Conservation (phyloP, 768 basidiomycete species). For the Gautieria morchelliformis region DNA sequence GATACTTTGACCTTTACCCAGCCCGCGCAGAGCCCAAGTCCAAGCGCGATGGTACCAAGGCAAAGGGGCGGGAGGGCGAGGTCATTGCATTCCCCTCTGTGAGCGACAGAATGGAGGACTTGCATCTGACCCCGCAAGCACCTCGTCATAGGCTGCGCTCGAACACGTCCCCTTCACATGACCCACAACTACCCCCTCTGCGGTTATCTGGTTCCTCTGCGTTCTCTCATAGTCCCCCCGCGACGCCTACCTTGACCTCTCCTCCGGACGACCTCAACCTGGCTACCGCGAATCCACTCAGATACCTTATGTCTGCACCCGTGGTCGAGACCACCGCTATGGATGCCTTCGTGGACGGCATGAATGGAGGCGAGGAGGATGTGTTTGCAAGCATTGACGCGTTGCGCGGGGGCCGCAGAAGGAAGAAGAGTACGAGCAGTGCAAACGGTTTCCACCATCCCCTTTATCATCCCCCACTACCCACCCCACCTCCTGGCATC, state of each 20-base stretch:
- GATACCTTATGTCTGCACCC: conserved; percentile 67
- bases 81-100: neutral
- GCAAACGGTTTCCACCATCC: conserved; percentile 48
- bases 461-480: conserved; percentile 74
- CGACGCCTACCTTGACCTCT: conserved; percentile 1
- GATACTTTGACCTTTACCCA: conserved; percentile 1
- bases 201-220: conserved; percentile 6
- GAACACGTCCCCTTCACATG: neutral
- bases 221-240: conserved; percentile 4
- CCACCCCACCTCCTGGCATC: conserved; percentile 73
- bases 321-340: conserved; percentile 67
- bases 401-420: conserved; percentile 33
- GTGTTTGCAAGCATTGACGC: conserved; percentile 27
- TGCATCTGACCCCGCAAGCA: neutral
- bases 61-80: neutral
- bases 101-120: neutral
- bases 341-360: conserved; percentile 83
- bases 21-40: neutral
- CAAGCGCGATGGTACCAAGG: neutral
- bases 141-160: neutral
- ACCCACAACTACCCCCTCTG: neutral
- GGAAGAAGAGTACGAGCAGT: conserved; percentile 25
- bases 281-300: conserved; percentile 23
- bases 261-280: neutral
- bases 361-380: conserved; percentile 65